Evolutionary conservation across 2,329 filamentous ascomycete species (phyloP), one percentile per base, ranked within the genome.

Genomic region (Fusarium robinianum): DNA sequence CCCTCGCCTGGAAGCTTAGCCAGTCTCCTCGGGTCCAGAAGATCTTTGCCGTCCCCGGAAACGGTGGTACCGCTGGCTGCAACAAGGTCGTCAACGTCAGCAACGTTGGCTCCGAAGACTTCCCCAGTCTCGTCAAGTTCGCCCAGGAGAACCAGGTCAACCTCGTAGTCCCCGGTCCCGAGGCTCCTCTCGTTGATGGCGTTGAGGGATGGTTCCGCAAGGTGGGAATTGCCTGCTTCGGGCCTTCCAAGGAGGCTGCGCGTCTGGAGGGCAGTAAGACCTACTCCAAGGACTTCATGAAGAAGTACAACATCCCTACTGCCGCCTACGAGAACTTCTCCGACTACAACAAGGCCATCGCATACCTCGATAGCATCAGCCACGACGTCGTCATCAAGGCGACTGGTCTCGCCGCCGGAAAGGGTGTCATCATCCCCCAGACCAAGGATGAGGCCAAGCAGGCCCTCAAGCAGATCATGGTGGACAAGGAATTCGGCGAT

Each of bases 271-370:
- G 94, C 48, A 95, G 88, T 73, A 99, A 99, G 76, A 88, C 92
- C 8, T 97, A 95, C 69, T 90, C 88, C 51, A 99, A 99, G 68
- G 91, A 97, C 69, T 97, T 97, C 66, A 99, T 97, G 94, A 85
- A 87, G 69, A 84, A 85, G 55, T 83, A 95, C 72, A 79, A 80
- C 61, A 95, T 99, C 60, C 91, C 92, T 24, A 97, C 94, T 1
- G 94, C 94, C 11, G 83, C 81, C 25, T 97, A 96, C 72, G 82
- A 86, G 68, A 96, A 95, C 73, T 96, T 97, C 65, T 82, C 77
- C 67, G 78, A 88, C 61, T 91, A 87, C 68, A 80, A 85, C 41
- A 73, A 81, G 32, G 90, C 90, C 10, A 74, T 77, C 55, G 72
- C 81, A 57, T 95, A 97, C 66, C 73, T 97, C 37, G 84, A 90